phyloP scores from a whole-genome alignment of 768 basidiomycete species.

The Calocera cornea region DNA sequence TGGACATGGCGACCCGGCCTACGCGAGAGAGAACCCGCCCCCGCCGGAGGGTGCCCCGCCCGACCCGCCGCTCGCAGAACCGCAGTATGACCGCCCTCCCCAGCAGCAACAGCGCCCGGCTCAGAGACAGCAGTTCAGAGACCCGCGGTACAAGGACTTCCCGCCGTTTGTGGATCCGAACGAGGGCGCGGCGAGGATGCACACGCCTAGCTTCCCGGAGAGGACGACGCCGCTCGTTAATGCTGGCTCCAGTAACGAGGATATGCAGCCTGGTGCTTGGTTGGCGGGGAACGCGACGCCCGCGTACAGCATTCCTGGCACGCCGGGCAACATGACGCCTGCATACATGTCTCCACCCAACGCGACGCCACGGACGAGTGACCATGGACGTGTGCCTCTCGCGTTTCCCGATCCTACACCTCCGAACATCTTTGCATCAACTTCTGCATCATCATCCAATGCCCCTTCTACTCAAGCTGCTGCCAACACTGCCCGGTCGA shows the following conservation, averaged over 20 bases:
- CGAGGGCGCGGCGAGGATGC: not conserved
- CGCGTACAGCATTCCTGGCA: not conserved
- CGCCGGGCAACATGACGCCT: not conserved
- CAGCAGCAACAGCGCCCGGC: not conserved
- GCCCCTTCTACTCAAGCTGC: not conserved
- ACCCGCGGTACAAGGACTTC: not conserved
- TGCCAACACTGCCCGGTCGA: too few relatives aligned
- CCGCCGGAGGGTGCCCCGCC: not conserved
- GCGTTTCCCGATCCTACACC: not conserved
- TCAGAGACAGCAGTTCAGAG: not conserved
- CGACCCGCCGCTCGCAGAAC: not conserved
- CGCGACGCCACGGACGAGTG: not conserved
- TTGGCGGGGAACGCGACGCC: not conserved
- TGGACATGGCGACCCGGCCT: not conserved
- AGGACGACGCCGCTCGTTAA: too few relatives aligned
- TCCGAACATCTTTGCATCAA: not conserved
- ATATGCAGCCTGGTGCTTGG: too few relatives aligned
- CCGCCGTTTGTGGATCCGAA: not conserved
- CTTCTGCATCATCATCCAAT: too few relatives aligned
- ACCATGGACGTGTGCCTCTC: not conserved
- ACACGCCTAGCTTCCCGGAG: not conserved
- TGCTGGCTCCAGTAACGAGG: too few relatives aligned
- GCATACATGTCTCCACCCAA: not conserved
- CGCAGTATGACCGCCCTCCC: not conserved
- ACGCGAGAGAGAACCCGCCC: not conserved